Evolutionary conservation across 2,329 filamentous ascomycete genomes (phyloP).

Genomic region (Mariannaea sp.): DNA sequence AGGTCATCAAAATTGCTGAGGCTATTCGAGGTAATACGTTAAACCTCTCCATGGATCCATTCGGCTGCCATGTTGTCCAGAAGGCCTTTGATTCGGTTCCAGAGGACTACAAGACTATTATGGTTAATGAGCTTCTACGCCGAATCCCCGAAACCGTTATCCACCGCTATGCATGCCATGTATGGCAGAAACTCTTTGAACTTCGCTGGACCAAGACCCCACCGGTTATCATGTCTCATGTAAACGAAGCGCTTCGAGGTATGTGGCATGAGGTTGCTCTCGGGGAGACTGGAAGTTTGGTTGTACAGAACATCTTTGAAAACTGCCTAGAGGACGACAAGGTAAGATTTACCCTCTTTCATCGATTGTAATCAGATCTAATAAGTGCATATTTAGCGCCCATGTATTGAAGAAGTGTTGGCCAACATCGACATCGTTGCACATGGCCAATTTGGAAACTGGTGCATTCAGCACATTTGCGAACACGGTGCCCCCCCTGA

Average conservation of each 20-base stretch:
- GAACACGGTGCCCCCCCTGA: constrained; percentile 92
- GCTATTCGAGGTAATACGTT: constrained; percentile 93
- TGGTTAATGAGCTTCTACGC: constrained; percentile 96
- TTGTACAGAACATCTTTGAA: constrained; percentile 99
- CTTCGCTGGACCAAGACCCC: constrained; percentile 93
- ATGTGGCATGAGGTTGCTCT: constrained; percentile 99
- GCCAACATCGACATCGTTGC: constrained; percentile 94
- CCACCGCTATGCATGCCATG: constrained; percentile 97
- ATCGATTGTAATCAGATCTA: constrained; percentile 22
- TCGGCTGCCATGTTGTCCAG: constrained; percentile 97
- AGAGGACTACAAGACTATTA: constrained; percentile 95
- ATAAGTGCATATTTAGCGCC: constrained; percentile 68
- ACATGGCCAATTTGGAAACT: constrained; percentile 98
- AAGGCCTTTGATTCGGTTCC: constrained; percentile 98
- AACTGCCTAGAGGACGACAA: constrained; percentile 99
- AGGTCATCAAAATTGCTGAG: constrained; percentile 92
- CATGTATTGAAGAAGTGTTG: constrained; percentile 95
- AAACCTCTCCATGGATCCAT: constrained; percentile 96
- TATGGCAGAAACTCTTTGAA: constrained; percentile 99
- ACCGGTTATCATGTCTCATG: constrained; percentile 97
- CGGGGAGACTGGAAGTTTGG: constrained; percentile 94
- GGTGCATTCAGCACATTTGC: constrained; percentile 99
- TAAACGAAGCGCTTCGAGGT: constrained; percentile 90
- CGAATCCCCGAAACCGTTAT: constrained; percentile 97
- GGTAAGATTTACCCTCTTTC: constrained; percentile 55